Conservation (phyloP, 2,329 filamentous ascomycete genomes). For the Alternaria arborescens region DNA sequence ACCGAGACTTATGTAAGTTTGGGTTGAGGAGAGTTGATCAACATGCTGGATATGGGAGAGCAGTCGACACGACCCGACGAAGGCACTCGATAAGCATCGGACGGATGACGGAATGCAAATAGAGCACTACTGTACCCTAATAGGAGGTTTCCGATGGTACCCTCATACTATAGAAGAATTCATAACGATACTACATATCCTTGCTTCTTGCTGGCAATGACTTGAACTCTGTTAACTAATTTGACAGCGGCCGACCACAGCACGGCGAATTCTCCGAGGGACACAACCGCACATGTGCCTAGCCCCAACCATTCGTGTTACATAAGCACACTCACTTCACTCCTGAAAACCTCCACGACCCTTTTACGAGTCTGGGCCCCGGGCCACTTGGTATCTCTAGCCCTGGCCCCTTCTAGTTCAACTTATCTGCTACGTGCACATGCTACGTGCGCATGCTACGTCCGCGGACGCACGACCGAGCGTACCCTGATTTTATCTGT, state of each 20-base stretch:
- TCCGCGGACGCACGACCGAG: neutral
- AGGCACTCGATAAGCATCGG: conserved; percentile 1
- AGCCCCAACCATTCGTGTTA: neutral
- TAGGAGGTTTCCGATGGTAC: conserved; percentile 16
- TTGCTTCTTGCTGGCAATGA: neutral
- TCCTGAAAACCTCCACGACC: neutral
- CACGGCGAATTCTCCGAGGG: neutral
- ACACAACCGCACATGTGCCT: neutral
- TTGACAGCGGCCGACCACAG: neutral
- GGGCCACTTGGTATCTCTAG: neutral
- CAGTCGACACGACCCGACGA: neutral
- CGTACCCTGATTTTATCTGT: neutral
- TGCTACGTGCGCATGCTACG: neutral
- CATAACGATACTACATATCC: conserved; percentile 9
- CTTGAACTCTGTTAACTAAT: neutral
- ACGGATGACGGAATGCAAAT: conserved; percentile 7
- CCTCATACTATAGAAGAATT: conserved; percentile 19
- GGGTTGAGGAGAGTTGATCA: neutral
- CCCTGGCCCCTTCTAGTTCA: neutral
- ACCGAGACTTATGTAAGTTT: neutral
- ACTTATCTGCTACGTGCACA: neutral
- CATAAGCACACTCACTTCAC: neutral
- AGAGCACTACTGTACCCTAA: conserved; percentile 16
- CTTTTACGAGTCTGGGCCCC: neutral
- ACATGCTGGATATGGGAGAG: conserved; percentile 1